A percentile compares a stretch with the other conserved stretches of the same genome.
Conservation (phyloP, 2,329 filamentous ascomycete genomes). For the Monosporascus sp. region DNA sequence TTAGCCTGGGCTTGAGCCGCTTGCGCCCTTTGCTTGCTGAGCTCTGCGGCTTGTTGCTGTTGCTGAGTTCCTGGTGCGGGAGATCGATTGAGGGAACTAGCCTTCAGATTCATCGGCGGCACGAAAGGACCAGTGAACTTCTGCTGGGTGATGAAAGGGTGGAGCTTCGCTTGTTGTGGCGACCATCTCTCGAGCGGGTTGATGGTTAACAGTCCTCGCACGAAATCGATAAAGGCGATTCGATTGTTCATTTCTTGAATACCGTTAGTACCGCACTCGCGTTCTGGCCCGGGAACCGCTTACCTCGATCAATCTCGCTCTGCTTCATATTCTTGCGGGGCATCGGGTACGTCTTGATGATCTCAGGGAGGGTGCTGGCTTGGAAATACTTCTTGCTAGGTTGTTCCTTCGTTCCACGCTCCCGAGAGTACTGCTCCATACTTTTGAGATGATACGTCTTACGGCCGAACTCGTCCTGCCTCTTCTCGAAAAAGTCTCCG, state of each 20-base stretch:
- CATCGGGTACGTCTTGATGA: slow-evolving; percentile 97
- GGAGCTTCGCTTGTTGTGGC: slow-evolving; percentile 91
- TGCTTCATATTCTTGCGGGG: slow-evolving; percentile 99
- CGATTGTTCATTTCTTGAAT: slow-evolving; percentile 93
- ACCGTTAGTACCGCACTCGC: neutral
- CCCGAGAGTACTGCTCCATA: slow-evolving; percentile 95
- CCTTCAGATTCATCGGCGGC: slow-evolving; percentile 93
- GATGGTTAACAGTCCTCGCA: slow-evolving; percentile 85
- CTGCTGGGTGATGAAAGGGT: slow-evolving; percentile 97
- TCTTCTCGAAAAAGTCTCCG: slow-evolving; percentile 94
- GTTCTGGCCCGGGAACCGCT: slow-evolving; percentile 23
- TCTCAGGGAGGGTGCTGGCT: slow-evolving; percentile 87
- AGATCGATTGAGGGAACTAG: slow-evolving; percentile 77
- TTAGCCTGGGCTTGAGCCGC: slow-evolving; percentile 66
- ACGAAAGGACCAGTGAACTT: slow-evolving; percentile 96
- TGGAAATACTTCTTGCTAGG: slow-evolving; percentile 99
- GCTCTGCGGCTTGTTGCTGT: slow-evolving; percentile 88
- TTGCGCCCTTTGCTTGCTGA: slow-evolving; percentile 85
- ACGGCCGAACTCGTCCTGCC: slow-evolving; percentile 83
- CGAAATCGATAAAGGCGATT: slow-evolving; percentile 96
- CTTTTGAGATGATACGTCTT: slow-evolving; percentile 89
- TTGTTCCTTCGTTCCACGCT: slow-evolving; percentile 95
- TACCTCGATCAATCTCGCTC: slow-evolving; percentile 92
- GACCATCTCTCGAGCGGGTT: slow-evolving; percentile 97
- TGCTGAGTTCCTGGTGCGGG: slow-evolving; percentile 91